phyloP scores from a whole-genome alignment of 2,329 filamentous ascomycete species.

The Colletotrichum sp. region DNA sequence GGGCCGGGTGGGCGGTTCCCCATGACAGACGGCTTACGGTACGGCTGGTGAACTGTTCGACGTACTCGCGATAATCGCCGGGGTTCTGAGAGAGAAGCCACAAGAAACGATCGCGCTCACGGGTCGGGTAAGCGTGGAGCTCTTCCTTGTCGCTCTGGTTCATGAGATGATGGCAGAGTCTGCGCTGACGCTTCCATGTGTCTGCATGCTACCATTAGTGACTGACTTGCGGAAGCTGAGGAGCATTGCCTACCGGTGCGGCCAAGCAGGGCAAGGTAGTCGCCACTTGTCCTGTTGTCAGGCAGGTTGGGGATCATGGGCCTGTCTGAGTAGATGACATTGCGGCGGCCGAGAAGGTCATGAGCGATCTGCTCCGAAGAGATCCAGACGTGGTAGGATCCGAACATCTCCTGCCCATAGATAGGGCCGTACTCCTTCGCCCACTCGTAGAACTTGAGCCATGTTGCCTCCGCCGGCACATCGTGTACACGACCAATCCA shows the following conservation, averaged over 20 bases:
- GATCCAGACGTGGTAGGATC: slow-evolving; percentile 52
- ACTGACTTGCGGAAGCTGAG: no score
- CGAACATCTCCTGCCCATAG: slow-evolving; percentile 51
- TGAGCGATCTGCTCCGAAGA: slow-evolving; percentile 49
- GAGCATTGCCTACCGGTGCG: slow-evolving; percentile 37
- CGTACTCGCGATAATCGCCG: slow-evolving; percentile 47
- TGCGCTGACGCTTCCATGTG: slow-evolving; percentile 54
- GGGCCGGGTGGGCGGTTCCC: slow-evolving; percentile 46
- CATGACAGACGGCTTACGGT: slow-evolving; percentile 51
- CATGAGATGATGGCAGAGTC: slow-evolving; percentile 50
- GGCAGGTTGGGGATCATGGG: slow-evolving; percentile 52
- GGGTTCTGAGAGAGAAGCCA: slow-evolving; percentile 44
- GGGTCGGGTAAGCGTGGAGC: slow-evolving; percentile 46
- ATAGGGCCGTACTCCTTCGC: slow-evolving; percentile 50
- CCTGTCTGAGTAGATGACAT: slow-evolving; percentile 51
- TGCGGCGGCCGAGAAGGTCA: slow-evolving; percentile 47
- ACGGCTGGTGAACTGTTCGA: slow-evolving; percentile 53
- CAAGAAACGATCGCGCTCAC: slow-evolving; percentile 51
- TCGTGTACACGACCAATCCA: slow-evolving; percentile 51
- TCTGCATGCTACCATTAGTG: slow-evolving; percentile 30
- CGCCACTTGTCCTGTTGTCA: slow-evolving; percentile 50
- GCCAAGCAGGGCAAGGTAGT: slow-evolving; percentile 51
- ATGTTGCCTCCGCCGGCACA: slow-evolving; percentile 43
- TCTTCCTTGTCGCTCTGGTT: slow-evolving; percentile 36
- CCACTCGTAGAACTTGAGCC: slow-evolving; percentile 56